phyloP scores from a whole-genome alignment of 2,329 filamentous ascomycete genomes.

The Mollisiaceae sp. region DNA sequence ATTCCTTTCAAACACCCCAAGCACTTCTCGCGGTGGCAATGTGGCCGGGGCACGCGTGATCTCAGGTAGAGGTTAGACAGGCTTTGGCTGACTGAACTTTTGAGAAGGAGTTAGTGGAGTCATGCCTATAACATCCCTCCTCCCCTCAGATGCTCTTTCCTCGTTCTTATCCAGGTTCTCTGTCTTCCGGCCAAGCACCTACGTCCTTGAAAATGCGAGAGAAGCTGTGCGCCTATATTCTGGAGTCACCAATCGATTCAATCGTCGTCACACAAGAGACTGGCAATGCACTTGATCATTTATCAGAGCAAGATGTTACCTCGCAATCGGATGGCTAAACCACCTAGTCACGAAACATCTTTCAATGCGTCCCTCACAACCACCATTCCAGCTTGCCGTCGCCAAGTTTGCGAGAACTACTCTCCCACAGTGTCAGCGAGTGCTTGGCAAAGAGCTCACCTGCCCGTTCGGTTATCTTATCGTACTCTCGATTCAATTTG shows the following conservation, averaged over 20 bases:
- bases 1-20: too few relatives aligned
- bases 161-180: not conserved
- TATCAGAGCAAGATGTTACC: not conserved
- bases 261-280: not conserved
- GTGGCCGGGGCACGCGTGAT: too few relatives aligned
- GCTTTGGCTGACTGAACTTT: too few relatives aligned
- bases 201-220: not conserved
- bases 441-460: not conserved
- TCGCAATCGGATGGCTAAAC: constrained; percentile 1
- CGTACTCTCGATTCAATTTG: not conserved
- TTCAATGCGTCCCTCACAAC: not conserved
- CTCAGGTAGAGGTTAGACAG: too few relatives aligned
- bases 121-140: not conserved
- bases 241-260: not conserved
- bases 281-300: not conserved
- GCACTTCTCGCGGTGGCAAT: too few relatives aligned
- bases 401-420: not conserved
- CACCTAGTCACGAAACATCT: not conserved
- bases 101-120: too few relatives aligned
- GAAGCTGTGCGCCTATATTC: not conserved
- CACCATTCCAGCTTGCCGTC: not conserved
- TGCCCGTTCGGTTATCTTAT: not conserved
- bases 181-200: not conserved
- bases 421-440: not conserved
- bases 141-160: not conserved